A percentile compares a stretch with the other conserved stretches of the same genome.
Evolutionary conservation across 768 basidiomycete species (phyloP).

Genomic region (Tylopilus rubrobrunneus): DNA sequence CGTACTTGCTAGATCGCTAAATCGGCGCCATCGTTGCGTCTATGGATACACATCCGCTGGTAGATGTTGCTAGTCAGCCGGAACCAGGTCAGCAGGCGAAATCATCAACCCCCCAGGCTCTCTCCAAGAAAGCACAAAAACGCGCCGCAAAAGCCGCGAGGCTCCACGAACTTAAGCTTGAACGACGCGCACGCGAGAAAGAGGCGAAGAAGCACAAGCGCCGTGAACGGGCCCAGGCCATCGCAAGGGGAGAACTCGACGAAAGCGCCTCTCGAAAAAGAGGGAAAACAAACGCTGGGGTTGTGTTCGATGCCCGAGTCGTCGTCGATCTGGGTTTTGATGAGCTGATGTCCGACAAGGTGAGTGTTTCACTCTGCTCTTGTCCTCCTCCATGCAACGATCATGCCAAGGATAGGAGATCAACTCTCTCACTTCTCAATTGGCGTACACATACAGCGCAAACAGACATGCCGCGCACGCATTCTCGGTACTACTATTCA

Average conservation of each 20-base stretch:
- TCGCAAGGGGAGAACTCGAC: constrained; percentile 45
- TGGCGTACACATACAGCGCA: constrained; percentile 87
- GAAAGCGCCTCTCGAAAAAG: constrained; percentile 12
- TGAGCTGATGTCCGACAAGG: constrained; percentile 89
- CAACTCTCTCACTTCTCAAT: constrained; percentile 81
- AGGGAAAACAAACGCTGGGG: constrained; percentile 25
- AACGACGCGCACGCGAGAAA: constrained; percentile 74
- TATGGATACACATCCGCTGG: constrained; percentile 22
- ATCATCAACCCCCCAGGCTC: constrained; percentile 26
- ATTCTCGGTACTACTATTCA: constrained; percentile 71
- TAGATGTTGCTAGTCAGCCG: constrained; percentile 11
- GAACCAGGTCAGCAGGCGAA: constrained; percentile 12
- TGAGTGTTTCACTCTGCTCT: constrained; percentile 37
- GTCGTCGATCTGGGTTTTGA: constrained; percentile 92
- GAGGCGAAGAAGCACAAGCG: constrained; percentile 74
- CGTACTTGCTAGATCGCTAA: constrained; percentile 2
- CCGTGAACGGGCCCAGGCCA: constrained; percentile 52
- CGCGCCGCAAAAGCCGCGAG: constrained; percentile 68
- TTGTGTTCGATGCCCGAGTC: constrained; percentile 61
- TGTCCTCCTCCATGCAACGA: constrained; percentile 11
- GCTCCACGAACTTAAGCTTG: constrained; percentile 62
- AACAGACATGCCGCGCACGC: constrained; percentile 73
- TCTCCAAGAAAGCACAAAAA: constrained; percentile 80
- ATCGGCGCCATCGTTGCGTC: background rate
- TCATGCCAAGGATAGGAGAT: constrained; percentile 62